Evolutionary conservation across 1,284 basidiomycete species (phyloP), one percentile per base, ranked within the genome.

Genomic region (Chalciporus sp.): DNA sequence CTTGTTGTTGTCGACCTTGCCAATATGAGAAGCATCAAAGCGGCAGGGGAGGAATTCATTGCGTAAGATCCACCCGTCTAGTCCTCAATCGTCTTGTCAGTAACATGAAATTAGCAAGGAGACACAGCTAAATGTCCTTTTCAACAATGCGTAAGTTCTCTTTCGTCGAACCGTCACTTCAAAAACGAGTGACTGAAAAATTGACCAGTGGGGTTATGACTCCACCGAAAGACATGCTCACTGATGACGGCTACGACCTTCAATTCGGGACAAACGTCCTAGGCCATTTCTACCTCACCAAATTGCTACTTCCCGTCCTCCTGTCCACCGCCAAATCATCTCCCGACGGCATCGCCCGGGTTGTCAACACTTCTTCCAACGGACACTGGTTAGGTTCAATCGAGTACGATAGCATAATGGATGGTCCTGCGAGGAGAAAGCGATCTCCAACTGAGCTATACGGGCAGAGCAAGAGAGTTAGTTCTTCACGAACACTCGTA

Each of bases 1-100:
- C 83, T 83, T 57, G 62, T 91, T n/a, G 52, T 81, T 56, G 67
- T 88, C 26, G 83, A 90, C 61, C 70, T 90, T 17, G 74, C 80
- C 1, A 81, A 85, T 61, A 66, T 92, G 45, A 66, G 64, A 17
- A 77, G 77, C 4, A 70, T 91, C 35, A 80, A 80, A 47, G 63
- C 59, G 20, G 76, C 79, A 3, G 85, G 76, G 0, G 71, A 78
- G n/a, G 76, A 80, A 48, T 84, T 86, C 51, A 60, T 50, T 26
- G 45, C 53, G 60, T 64, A n/a, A 51, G 61, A 5, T 14, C 16
- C 3, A 7, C 17, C 6, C 14, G 6, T 10, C 10, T 42, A 14
- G 17, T 27, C 8, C 1, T 4, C 14, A 10, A 3, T 26, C 0
- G 3, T 33, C 16, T 3, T 26, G 16, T 3, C 29, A n/a, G 11